Conservation (phyloP, 148 eudicot species). For the Cornus controversa region DNA sequence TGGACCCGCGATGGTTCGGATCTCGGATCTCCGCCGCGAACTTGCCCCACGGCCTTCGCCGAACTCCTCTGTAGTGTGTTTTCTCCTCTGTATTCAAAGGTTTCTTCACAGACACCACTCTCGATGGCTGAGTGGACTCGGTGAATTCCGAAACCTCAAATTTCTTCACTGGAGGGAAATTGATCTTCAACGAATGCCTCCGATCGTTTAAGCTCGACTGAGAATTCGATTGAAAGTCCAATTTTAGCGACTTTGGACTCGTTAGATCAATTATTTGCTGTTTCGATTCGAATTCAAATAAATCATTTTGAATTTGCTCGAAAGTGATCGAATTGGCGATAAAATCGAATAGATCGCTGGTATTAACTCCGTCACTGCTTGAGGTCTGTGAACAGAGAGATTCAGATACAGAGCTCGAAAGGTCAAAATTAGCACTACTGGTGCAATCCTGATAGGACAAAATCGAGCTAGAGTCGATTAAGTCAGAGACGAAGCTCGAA, state of each 20-base stretch:
- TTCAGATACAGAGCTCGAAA: conserved; percentile 8
- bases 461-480: not conserved
- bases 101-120: conserved; percentile 1
- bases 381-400: conserved; percentile 6
- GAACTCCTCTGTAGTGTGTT: conserved; percentile 50
- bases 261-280: not conserved
- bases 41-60: conserved; percentile 59
- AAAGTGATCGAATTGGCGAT: not conserved
- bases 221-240: not conserved
- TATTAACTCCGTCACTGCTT: not conserved
- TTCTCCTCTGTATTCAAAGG: conserved; percentile 8
- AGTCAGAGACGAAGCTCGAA: conserved; percentile 1
- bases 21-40: conserved; percentile 61
- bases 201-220: conserved; percentile 32
- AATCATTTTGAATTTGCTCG: not conserved
- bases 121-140: conserved; percentile 15
- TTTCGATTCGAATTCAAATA: not conserved
- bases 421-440: not conserved
- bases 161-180: conserved; percentile 29
- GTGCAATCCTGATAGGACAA: too few species aligned
- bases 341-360: not conserved
- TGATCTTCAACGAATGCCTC: conserved; percentile 43
- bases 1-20: conserved; percentile 44
- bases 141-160: conserved; percentile 32
- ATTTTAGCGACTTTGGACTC: conserved; percentile 2